Evolutionary conservation across 306 rosid genomes (phyloP).

Genomic region (Hylodesmum podocarpum): DNA sequence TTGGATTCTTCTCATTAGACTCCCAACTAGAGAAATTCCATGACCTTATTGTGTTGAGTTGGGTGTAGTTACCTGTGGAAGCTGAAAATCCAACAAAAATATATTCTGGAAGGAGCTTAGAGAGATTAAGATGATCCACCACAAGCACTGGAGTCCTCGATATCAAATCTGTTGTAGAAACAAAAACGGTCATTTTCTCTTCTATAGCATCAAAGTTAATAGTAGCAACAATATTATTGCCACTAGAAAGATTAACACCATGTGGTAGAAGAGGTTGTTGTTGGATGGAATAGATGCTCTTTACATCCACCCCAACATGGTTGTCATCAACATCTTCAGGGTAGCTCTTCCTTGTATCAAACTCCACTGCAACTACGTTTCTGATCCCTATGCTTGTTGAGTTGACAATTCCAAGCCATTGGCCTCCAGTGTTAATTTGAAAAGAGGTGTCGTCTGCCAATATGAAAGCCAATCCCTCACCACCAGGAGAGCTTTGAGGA

Average conservation of each 20-base stretch:
- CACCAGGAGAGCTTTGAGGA: background rate
- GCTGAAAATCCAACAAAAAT: constrained; percentile 1
- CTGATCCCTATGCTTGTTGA: background rate
- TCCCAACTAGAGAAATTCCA: background rate
- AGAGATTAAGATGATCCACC: background rate
- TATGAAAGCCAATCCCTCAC: constrained; percentile 10
- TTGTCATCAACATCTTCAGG: background rate
- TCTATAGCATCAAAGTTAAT: background rate
- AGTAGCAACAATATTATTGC: background rate
- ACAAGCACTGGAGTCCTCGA: background rate
- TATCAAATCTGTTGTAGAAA: background rate
- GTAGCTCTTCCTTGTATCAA: constrained; percentile 2
- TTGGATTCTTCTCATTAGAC: background rate
- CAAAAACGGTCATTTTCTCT: background rate
- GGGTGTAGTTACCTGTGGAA: background rate
- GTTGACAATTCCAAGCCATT: constrained; percentile 10
- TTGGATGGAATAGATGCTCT: background rate
- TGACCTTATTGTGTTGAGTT: background rate
- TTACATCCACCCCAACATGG: constrained; percentile 4
- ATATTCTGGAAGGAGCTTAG: background rate
- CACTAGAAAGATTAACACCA: constrained; percentile 4
- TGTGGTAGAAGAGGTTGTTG: background rate
- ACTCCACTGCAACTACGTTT: background rate
- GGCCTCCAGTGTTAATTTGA: background rate
- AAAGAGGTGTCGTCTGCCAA: background rate